Evolutionary conservation across 331 rosid genomes (phyloP).

Genomic region (Acacia pycnantha): DNA sequence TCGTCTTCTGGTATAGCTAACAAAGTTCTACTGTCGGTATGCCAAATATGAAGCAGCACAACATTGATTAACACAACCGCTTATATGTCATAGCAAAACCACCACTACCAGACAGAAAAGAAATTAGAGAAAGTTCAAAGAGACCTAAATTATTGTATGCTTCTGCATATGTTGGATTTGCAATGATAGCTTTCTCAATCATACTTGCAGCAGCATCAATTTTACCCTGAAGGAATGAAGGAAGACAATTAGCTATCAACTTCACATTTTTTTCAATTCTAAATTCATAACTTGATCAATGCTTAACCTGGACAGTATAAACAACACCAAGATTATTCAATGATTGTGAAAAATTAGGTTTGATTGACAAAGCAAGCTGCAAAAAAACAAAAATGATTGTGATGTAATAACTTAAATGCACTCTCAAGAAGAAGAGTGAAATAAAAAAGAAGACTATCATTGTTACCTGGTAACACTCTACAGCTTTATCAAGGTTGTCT

Average conservation of each 20-base stretch:
- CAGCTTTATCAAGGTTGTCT: constrained; percentile 98
- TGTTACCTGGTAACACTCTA: constrained; percentile 94
- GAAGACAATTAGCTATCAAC: constrained; percentile 26
- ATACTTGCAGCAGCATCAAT: constrained; percentile 98
- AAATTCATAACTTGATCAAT: constrained; percentile 19
- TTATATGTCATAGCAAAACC: not conserved
- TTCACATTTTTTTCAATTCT: constrained; percentile 18
- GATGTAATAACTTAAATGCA: not conserved
- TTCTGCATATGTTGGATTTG: constrained; percentile 97
- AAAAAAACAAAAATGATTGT: constrained; percentile 16
- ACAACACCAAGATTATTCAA: constrained; percentile 99
- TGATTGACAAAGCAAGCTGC: constrained; percentile 87
- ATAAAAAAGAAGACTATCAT: constrained; percentile 9
- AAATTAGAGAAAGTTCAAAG: constrained; percentile 11
- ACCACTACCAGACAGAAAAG: constrained; percentile 16
- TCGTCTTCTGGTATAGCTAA: not conserved
- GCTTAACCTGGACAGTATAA: constrained; percentile 90
- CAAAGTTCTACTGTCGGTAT: not conserved
- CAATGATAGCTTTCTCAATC: constrained; percentile 97
- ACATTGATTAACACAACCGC: constrained; percentile 6
- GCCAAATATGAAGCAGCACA: constrained; percentile 26
- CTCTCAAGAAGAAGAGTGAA: not conserved
- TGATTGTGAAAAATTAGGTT: constrained; percentile 95
- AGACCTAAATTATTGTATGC: constrained; percentile 95
- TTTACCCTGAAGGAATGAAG: constrained; percentile 73